Conservation (phyloP, 2,329 filamentous ascomycete genomes). For the Grosmannia serpens region DNA sequence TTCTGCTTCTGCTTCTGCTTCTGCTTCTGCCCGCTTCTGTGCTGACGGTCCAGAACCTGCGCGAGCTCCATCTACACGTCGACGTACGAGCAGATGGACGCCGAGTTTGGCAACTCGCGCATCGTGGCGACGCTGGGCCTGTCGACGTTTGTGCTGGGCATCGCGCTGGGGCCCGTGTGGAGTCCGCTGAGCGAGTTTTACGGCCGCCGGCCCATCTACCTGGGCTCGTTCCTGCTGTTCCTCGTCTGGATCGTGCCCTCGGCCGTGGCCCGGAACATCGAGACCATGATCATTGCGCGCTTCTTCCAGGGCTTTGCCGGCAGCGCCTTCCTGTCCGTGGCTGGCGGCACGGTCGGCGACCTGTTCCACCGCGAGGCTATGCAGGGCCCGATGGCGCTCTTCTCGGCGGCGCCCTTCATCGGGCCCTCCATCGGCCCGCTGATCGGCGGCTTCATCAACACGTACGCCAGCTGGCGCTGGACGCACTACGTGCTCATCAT, state of each 20-base stretch:
- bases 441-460: conserved; percentile 73
- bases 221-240: conserved; percentile 62
- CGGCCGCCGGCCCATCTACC: conserved; percentile 70
- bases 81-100: conserved; percentile 66
- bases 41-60: conserved; percentile 20
- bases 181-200: conserved; percentile 66
- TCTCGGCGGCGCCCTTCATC: conserved; percentile 53
- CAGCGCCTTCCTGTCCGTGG: conserved; percentile 58
- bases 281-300: conserved; percentile 64
- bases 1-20: too few relatives aligned
- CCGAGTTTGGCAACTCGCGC: conserved; percentile 60
- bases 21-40: too few relatives aligned
- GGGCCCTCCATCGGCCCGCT: conserved; percentile 49
- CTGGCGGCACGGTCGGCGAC: conserved; percentile 78
- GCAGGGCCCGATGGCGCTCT: conserved; percentile 74
- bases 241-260: conserved; percentile 72
- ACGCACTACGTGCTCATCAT: conserved; percentile 78
- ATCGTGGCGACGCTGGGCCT: conserved; percentile 70
- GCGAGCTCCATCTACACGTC: conserved; percentile 81
- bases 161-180: conserved; percentile 51
- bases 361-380: conserved; percentile 59
- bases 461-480: conserved; percentile 65
- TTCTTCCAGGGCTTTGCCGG: conserved; percentile 69
- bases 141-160: conserved; percentile 71
- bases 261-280: conserved; percentile 70